Base-by-base conservation (phyloP, 108 stramenopile genomes). In the Stephanodiscus triporus region DNA sequence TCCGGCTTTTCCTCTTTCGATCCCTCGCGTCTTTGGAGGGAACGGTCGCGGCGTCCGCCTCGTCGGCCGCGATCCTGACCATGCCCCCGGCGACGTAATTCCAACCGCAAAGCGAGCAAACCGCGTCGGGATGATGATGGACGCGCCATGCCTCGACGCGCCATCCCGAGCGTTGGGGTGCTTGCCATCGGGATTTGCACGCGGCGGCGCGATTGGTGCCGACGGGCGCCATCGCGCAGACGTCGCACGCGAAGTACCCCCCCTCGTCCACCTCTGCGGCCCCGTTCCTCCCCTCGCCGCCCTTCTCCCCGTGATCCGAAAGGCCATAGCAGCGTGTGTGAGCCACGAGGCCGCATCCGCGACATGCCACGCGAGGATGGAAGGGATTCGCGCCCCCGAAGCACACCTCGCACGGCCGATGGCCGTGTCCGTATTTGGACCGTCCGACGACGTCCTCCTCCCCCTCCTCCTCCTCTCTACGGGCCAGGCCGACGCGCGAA, bases 381-480 rank as follows among this genome's bases (percentile, higher is more conserved):
- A 53, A 13, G 6, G 45, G 59, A 60, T 66, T 64, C 8, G 66
- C 29, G 30, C 72, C 72, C 40, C 60, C 9, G 40, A 79, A 79
- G 67, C 78, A 79, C 34, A 79, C 78, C 24, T 79, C 78, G 54
- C 78, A 79, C 40, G 53, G 53, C 38, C 78, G 63, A 62, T 79
- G 66, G 49, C 72, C 48, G 30, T 79, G 78, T 14, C 72, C 78
- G 54, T 79, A 79, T 51, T 62, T 79, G 16, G 78, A 71, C 34
- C 34, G 23, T n/a, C n/a, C 51, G 20, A 38, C n/a, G n/a, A n/a
- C n/a, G n/a, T n/a, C n/a, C n/a, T n/a, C n/a, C n/a, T n/a, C n/a
- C n/a, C n/a, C n/a, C n/a, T n/a, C n/a, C 38, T 51, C 24, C 37
- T 65, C 55, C 30, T 27, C 30, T 3, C 37, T 9, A 10, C 30